Conservation (phyloP, 495 filamentous ascomycete species). For the Trichodelitschia bisporula region DNA sequence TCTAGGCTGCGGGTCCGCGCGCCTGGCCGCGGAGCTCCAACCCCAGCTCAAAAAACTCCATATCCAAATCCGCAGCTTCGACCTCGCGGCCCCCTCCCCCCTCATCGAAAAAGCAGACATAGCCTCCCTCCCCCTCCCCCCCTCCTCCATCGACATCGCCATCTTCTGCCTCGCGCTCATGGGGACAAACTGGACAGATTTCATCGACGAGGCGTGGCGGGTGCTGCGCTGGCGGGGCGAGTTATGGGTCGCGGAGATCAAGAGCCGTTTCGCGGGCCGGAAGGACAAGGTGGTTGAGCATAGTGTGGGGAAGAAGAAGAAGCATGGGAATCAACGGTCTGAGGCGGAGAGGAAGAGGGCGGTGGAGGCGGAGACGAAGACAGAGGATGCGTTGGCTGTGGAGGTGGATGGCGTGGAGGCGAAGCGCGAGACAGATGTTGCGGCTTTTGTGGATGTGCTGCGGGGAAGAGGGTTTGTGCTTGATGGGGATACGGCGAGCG, state of each 20-base stretch:
- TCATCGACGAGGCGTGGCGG: constrained; percentile 84
- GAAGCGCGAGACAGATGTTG: constrained; percentile 51
- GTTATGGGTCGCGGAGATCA: constrained; percentile 91
- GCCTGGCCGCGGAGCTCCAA: constrained; percentile 35
- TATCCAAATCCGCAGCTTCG: constrained; percentile 41
- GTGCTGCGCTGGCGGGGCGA: constrained; percentile 79
- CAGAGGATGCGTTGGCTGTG: constrained; percentile 23
- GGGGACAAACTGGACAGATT: constrained; percentile 95
- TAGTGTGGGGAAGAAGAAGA: constrained; percentile 33
- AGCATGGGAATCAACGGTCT: constrained; percentile 14
- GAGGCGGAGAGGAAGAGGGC: constrained; percentile 19
- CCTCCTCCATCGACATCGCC: constrained; percentile 54
- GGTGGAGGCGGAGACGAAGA: constrained; percentile 24
- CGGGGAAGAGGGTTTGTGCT: constrained; percentile 54
- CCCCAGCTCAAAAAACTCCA: constrained; percentile 28
- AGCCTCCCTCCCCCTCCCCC: constrained; percentile 46
- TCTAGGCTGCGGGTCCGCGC: constrained; percentile 57
- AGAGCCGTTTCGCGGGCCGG: constrained; percentile 50
- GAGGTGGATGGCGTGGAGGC: constrained; percentile 21
- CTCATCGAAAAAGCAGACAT: constrained; percentile 77
- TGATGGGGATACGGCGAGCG: constrained; percentile 26
- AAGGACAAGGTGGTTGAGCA: constrained; percentile 32
- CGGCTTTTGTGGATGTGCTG: constrained; percentile 71
- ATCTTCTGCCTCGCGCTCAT: constrained; percentile 92
- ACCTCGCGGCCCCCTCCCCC: constrained; percentile 29